phyloP scores from a whole-genome alignment of 2,329 filamentous ascomycete genomes.

The Nemania sp. region DNA sequence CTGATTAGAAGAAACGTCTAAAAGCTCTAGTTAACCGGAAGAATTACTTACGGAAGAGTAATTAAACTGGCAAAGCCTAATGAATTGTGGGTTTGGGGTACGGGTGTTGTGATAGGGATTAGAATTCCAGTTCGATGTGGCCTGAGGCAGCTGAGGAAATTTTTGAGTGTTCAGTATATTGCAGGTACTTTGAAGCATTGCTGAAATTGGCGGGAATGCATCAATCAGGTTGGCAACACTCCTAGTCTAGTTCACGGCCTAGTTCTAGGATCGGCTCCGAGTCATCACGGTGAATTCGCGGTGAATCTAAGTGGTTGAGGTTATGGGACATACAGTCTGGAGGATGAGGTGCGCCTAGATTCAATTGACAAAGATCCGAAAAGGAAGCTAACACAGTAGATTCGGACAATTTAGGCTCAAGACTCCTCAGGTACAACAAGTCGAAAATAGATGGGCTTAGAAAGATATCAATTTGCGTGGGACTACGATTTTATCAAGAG shows the following conservation, averaged over 20 bases:
- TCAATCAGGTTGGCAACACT: constrained; percentile 32
- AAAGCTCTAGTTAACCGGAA: too few relatives aligned
- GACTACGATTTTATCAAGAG: not conserved
- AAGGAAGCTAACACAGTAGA: constrained; percentile 22
- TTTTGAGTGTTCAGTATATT: constrained; percentile 40
- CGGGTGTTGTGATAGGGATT: constrained; percentile 20
- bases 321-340: constrained; percentile 13
- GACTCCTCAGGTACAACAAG: constrained; percentile 20
- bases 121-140: constrained; percentile 17
- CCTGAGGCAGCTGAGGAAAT: constrained; percentile 22
- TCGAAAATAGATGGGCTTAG: constrained; percentile 2
- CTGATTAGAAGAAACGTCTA: too few relatives aligned
- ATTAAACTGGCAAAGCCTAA: constrained; percentile 33
- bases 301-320: constrained; percentile 30
- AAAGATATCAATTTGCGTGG: not conserved
- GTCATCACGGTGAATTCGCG: constrained; percentile 45
- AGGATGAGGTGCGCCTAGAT: not conserved
- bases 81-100: constrained; percentile 31
- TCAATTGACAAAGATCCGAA: not conserved
- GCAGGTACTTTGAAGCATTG: constrained; percentile 48
- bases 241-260: constrained; percentile 39
- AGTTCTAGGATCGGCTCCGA: constrained; percentile 42
- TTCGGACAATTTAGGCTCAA: constrained; percentile 19
- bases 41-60: constrained; percentile 15
- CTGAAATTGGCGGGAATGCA: constrained; percentile 38